Conservation (phyloP, 2,329 filamentous ascomycete species). For the Coleophoma crateriformis region DNA sequence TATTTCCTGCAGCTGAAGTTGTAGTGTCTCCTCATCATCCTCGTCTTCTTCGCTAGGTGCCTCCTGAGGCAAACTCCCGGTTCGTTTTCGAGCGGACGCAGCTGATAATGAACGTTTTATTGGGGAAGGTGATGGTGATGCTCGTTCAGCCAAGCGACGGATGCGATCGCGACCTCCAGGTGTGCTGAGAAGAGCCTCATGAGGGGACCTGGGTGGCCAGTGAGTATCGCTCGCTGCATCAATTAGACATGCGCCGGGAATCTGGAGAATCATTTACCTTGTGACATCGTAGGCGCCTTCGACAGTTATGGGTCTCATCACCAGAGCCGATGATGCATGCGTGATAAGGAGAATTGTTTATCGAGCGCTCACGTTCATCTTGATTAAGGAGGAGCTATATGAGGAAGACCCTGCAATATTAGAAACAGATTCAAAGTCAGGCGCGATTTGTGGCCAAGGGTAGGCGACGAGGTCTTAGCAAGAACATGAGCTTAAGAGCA, state of each 20-base stretch:
- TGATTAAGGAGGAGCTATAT: neutral
- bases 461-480: no score
- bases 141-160: slow-evolving; percentile 59
- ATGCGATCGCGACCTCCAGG: slow-evolving; percentile 76
- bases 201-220: slow-evolving; percentile 64
- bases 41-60: slow-evolving; percentile 53
- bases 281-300: slow-evolving; percentile 15
- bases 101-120: slow-evolving; percentile 34
- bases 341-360: neutral
- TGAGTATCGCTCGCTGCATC: slow-evolving; percentile 32
- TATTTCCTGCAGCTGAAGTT: slow-evolving; percentile 82
- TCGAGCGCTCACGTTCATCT: neutral
- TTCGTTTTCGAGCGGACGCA: slow-evolving; percentile 11
- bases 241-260: neutral
- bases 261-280: slow-evolving; percentile 13
- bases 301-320: neutral
- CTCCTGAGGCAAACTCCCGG: slow-evolving; percentile 15
- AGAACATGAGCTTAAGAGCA: no score
- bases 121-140: slow-evolving; percentile 65
- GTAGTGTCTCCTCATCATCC: slow-evolving; percentile 86
- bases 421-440: no score
- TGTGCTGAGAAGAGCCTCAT: slow-evolving; percentile 59
- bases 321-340: neutral
- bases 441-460: no score
- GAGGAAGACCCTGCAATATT: neutral